These are phyloP conservation scores for Saccharomycopsis selenospora DNA, from an alignment of 805 yeast genomes.

Conservation along the genomic window DNA sequence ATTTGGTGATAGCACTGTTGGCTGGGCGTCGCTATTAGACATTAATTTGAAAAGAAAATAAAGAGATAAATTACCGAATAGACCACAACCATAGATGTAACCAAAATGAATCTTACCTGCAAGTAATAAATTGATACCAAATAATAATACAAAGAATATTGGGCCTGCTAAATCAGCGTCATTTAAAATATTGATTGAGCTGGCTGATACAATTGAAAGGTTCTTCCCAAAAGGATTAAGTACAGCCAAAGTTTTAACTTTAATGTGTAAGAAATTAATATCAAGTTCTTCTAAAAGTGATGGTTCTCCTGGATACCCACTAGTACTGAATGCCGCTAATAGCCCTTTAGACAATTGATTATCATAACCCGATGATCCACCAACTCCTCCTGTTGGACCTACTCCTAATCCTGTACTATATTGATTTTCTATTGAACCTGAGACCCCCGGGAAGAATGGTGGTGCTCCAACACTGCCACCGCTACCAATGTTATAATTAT, in stretches of 20 bases:
- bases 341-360: slow-evolving; percentile 60
- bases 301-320: slow-evolving; percentile 94
- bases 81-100: slow-evolving; percentile 91
- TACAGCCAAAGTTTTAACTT: slow-evolving; percentile 77
- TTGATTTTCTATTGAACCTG: slow-evolving; percentile 22
- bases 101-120: slow-evolving; percentile 97
- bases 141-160: slow-evolving; percentile 73
- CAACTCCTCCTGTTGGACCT: slow-evolving; percentile 25
- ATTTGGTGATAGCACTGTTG: slow-evolving; percentile 36
- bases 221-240: slow-evolving; percentile 48
- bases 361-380: slow-evolving; percentile 1
- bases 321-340: slow-evolving; percentile 85
- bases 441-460: slow-evolving; percentile 14
- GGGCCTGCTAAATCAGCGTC: slow-evolving; percentile 97
- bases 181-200: slow-evolving; percentile 60
- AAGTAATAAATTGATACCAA: slow-evolving; percentile 73
- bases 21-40: slow-evolving; percentile 46
- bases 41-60: slow-evolving; percentile 81
- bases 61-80: slow-evolving; percentile 79
- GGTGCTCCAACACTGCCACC: slow-evolving; percentile 9
- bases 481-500: neutral
- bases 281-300: slow-evolving; percentile 90
- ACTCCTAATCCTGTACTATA: slow-evolving; percentile 22
- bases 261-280: slow-evolving; percentile 82
- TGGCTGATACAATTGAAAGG: slow-evolving; percentile 31